Percentiles rank a stretch among this genome's conserved stretches.
These are phyloP conservation scores for Colletotrichum filicis DNA, from an alignment of 2,329 filamentous ascomycete species.

Conservation along the genomic window DNA sequence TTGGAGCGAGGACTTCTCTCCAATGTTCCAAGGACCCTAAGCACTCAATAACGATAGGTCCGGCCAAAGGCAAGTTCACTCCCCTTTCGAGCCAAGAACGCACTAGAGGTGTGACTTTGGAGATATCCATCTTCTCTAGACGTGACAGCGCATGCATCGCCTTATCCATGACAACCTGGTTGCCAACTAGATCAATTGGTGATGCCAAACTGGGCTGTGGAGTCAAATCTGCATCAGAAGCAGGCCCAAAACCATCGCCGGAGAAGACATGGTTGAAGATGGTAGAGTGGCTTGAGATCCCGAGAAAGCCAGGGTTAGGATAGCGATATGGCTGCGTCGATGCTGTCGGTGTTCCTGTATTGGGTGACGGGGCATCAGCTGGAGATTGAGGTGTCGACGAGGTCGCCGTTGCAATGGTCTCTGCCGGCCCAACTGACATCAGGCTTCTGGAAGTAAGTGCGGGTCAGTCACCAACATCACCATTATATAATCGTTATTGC, in stretches of 20 bases:
- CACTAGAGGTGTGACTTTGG: neutral
- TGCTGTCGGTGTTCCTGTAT: neutral
- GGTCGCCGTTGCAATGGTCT: neutral
- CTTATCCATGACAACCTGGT: neutral
- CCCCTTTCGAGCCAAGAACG: neutral
- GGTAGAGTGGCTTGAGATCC: neutral
- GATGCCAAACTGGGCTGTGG: neutral
- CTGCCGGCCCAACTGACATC: neutral
- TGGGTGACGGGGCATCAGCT: neutral
- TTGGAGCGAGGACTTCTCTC: neutral
- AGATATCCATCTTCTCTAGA: neutral
- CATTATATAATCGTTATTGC: neutral
- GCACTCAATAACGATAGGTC: neutral
- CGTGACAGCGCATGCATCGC: slow-evolving; percentile 6
- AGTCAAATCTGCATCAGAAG: neutral
- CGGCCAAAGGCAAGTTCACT: neutral
- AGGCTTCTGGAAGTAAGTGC: neutral
- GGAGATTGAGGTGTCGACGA: neutral
- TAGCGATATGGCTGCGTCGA: neutral
- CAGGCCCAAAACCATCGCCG: neutral
- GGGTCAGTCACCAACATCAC: neutral
- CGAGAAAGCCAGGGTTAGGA: neutral
- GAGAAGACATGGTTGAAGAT: neutral
- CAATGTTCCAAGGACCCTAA: neutral
- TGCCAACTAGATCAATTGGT: neutral